A percentile compares a stretch with the other conserved stretches of the same genome.
These are phyloP conservation scores for Leccinum insigne DNA, from an alignment of 1,284 basidiomycete genomes.

Conservation along the genomic window DNA sequence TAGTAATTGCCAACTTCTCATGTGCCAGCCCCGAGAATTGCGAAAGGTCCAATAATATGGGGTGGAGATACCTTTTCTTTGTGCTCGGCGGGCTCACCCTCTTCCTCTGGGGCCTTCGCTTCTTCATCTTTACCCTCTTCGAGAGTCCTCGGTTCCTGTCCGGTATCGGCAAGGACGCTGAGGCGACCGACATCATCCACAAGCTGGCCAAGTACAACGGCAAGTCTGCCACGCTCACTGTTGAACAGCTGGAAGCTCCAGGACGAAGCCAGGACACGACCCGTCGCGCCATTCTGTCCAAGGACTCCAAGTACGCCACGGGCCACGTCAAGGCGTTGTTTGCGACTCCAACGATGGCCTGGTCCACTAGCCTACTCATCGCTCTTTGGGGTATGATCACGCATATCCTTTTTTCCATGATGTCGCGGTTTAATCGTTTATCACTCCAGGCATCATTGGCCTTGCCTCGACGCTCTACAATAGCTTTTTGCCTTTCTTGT, in stretches of 20 bases:
- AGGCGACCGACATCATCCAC: conserved; percentile 61
- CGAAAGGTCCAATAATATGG: conserved; percentile 46
- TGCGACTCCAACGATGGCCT: conserved; percentile 53
- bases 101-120: conserved; percentile 55
- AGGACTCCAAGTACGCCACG: conserved; percentile 38
- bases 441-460: conserved; percentile 49
- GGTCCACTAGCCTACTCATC: conserved; percentile 56
- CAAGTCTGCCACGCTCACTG: conserved; percentile 36
- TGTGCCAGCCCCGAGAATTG: conserved; percentile 39
- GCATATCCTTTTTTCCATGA: not conserved
- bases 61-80: conserved; percentile 58
- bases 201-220: conserved; percentile 64
- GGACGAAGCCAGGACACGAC: conserved; percentile 1
- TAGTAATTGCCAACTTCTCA: conserved; percentile 44
- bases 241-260: conserved; percentile 41
- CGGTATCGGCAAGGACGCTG: conserved; percentile 58
- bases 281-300: conserved; percentile 31
- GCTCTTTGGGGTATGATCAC: conserved; percentile 48
- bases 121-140: conserved; percentile 58
- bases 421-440: not conserved
- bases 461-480: conserved; percentile 64
- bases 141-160: conserved; percentile 68
- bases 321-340: conserved; percentile 56
- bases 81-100: conserved; percentile 49
- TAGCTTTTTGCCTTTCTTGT: conserved; percentile 55